Percentiles rank a stretch among this genome's conserved stretches.
Evolutionary conservation across 345 rosid genomes (phyloP).

Genomic region (Aegle marmelos): DNA sequence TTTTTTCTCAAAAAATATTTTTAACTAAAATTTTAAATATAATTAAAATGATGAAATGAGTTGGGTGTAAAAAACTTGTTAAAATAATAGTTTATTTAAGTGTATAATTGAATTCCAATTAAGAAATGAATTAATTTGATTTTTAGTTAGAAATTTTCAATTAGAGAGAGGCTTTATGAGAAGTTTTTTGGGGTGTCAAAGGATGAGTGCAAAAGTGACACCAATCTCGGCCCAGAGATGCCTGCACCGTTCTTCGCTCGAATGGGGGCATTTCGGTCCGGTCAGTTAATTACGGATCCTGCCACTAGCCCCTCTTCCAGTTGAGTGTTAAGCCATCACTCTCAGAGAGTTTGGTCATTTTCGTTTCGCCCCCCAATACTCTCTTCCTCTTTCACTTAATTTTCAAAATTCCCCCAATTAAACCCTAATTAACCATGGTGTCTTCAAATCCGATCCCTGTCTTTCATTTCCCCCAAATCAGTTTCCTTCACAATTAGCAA

Average conservation of each 20-base stretch:
- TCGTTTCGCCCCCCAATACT: slow-evolving; percentile 10
- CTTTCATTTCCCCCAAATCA: not conserved
- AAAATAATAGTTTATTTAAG: too few species aligned
- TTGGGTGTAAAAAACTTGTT: too few species aligned
- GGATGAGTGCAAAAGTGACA: not conserved
- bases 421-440: slow-evolving; percentile 22
- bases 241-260: too few species aligned
- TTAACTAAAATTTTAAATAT: too few species aligned
- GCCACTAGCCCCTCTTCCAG: slow-evolving; percentile 25
- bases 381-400: not conserved
- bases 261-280: not conserved
- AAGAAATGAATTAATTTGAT: too few species aligned
- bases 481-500: not conserved
- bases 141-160: too few species aligned
- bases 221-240: not conserved
- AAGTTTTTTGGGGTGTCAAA: too few species aligned
- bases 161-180: too few species aligned
- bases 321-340: slow-evolving; percentile 9
- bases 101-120: too few species aligned
- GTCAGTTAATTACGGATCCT: slow-evolving; percentile 24
- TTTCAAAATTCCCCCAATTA: slow-evolving; percentile 17
- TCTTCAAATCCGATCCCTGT: not conserved
- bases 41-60: too few species aligned
- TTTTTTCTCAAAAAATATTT: too few species aligned
- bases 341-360: slow-evolving; percentile 8